phyloP scores from a whole-genome alignment of 2,329 filamentous ascomycete genomes.

The Botrytis porri region DNA sequence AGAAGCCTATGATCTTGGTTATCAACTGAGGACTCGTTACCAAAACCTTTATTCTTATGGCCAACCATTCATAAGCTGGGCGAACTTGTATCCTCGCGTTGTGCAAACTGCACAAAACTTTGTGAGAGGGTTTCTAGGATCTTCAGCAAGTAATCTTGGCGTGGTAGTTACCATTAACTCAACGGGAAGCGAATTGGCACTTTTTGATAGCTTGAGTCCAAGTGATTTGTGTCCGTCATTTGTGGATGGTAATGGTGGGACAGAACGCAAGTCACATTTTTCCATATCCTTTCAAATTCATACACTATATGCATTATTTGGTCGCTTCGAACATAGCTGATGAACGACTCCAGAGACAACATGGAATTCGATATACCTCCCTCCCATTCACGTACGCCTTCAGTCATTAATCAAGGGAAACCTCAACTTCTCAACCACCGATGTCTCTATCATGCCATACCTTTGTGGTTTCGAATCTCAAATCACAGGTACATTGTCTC shows the following conservation, averaged over 20 bases:
- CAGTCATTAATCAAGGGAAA: conserved; percentile 40
- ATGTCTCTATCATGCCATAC: conserved; percentile 60
- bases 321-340: background rate
- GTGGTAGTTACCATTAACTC: conserved; percentile 57
- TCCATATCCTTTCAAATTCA: background rate
- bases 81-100: conserved; percentile 63
- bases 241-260: conserved; percentile 50
- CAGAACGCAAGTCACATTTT: conserved; percentile 34
- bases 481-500: conserved; percentile 58
- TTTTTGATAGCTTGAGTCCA: conserved; percentile 61
- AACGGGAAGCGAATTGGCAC: conserved; percentile 48
- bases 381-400: conserved; percentile 9
- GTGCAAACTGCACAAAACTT: conserved; percentile 62
- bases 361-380: conserved; percentile 15
- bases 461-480: conserved; percentile 71
- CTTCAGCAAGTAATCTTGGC: conserved; percentile 51
- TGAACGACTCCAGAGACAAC: background rate
- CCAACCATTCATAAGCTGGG: conserved; percentile 56
- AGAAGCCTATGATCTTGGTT: conserved; percentile 56
- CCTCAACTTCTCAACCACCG: conserved; percentile 51
- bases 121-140: conserved; percentile 58
- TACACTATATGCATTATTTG: background rate
- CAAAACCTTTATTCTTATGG: conserved; percentile 47
- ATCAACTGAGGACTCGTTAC: conserved; percentile 47
- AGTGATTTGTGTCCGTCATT: conserved; percentile 63